Base-by-base conservation (phyloP, 148 eudicot species). In the Rhododendron henanense region DNA sequence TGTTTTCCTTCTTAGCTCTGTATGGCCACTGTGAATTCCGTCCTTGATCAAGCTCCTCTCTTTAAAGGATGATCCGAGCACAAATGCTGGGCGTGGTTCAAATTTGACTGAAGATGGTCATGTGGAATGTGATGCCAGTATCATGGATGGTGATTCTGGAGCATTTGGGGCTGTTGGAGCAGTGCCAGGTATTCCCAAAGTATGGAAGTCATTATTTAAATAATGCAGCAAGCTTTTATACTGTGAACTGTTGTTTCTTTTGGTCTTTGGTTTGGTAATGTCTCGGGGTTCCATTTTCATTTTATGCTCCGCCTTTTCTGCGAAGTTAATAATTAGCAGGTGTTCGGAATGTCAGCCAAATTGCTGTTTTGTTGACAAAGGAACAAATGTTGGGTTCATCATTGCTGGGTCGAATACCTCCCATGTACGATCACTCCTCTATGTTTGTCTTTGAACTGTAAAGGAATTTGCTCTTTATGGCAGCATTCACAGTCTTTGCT, bases 141-240 rank as follows among this genome's bases (percentile, higher is more conserved):
- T 97, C 57, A 95, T 97, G 91, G 98, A 97, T 88, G 96, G 98
- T 83, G 86, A 89, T 78, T 91, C 98, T 16, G 98, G 95, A 67
- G 92, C 92, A 86, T 97, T 94, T 88, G 96, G 96, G 86, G 99
- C 98, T 90, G 98, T 97, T 88, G 99, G 99, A 87, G 98, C 98
- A 13, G 95, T 95, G 81, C 94, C 96, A 91, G 99, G 99, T 97
- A 92, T 85, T 57, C 87, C 81, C 55, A 83, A 35, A 88, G 50
- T 81, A 15, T 11, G 41, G 19, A 50, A 50, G 35, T 28, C 35
- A 41, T 78, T 10, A 6, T 77, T 3, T 50, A 9, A 33, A 13
- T 13, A 76, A 23, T 23, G 8, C 16, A 82, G 63, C 35, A 65
- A 65, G 51, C 37, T 61, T 65, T 61, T 83, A 39, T 11, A 41